These are phyloP conservation scores for Lumnitzera littorea DNA, from an alignment of 345 rosid species.

Conservation along the genomic window DNA sequence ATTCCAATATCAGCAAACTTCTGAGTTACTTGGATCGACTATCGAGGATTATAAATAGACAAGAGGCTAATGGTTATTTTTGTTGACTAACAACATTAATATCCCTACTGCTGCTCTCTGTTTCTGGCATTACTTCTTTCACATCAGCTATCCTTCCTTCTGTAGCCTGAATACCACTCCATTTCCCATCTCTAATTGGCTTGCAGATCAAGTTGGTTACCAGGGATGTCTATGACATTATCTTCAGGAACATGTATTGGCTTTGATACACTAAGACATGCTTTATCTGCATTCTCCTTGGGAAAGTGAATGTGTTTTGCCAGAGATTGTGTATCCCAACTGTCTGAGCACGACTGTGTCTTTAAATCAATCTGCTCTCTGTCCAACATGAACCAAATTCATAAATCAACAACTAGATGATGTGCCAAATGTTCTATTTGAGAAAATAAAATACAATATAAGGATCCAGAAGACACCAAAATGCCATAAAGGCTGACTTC, in stretches of 20 bases:
- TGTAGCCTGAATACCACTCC: constrained; percentile 91
- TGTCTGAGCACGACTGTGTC: constrained; percentile 36
- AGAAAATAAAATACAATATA: too few relatives aligned
- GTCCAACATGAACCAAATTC: constrained; percentile 8
- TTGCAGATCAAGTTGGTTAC: constrained; percentile 41
- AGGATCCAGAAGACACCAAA: too few relatives aligned
- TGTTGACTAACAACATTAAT: constrained; percentile 47
- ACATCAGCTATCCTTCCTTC: constrained; percentile 69
- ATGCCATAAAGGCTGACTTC: too few relatives aligned
- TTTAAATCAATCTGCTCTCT: constrained; percentile 66
- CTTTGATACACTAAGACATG: constrained; percentile 63
- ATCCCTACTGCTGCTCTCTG: constrained; percentile 57
- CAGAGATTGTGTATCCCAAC: not conserved
- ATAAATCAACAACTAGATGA: too few relatives aligned
- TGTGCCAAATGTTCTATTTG: too few relatives aligned
- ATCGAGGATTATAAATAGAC: not conserved
- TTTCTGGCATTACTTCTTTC: constrained; percentile 50
- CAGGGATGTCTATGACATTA: constrained; percentile 48
- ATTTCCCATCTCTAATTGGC: constrained; percentile 50
- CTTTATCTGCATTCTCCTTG: constrained; percentile 70
- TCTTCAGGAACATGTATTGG: constrained; percentile 34
- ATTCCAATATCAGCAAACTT: too few relatives aligned
- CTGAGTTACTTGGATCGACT: not conserved
- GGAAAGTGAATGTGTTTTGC: constrained; percentile 51
- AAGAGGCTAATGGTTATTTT: constrained; percentile 20